These are phyloP conservation scores for Nakaseomyces delphensis DNA, from an alignment of 1,139 yeast genomes.

Conservation along the genomic window DNA sequence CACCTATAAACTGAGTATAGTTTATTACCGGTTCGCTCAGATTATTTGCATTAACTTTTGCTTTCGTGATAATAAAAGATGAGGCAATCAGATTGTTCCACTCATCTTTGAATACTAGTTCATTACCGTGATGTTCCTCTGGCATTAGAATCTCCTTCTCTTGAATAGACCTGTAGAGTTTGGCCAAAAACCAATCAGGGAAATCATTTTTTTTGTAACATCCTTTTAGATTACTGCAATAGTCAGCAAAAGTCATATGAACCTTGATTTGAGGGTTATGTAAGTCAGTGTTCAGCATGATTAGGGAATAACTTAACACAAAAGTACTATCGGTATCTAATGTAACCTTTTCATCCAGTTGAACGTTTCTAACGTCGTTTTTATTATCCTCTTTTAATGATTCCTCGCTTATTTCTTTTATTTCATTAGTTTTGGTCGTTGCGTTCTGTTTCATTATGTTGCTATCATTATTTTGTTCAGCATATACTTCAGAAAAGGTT, in stretches of 20 bases:
- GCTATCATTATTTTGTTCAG: slow-evolving; percentile 38
- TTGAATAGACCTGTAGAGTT: slow-evolving; percentile 67
- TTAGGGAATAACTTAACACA: slow-evolving; percentile 60
- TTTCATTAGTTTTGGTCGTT: neutral
- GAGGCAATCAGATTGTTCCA: slow-evolving; percentile 75
- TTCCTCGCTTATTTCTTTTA: neutral
- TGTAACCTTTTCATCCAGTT: slow-evolving; percentile 35
- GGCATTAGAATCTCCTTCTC: slow-evolving; percentile 92
- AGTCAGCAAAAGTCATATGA: slow-evolving; percentile 80
- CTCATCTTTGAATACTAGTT: slow-evolving; percentile 80
- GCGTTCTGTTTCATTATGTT: neutral
- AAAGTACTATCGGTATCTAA: slow-evolving; percentile 68
- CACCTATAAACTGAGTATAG: slow-evolving; percentile 46
- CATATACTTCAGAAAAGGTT: slow-evolving; percentile 71
- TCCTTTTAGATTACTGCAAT: slow-evolving; percentile 69
- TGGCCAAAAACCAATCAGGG: slow-evolving; percentile 74
- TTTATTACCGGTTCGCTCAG: neutral
- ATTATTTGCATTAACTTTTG: slow-evolving; percentile 13
- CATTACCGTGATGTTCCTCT: slow-evolving; percentile 78
- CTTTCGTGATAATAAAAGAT: slow-evolving; percentile 31
- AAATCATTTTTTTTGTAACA: slow-evolving; percentile 64
- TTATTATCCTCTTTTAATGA: neutral
- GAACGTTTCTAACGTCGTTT: slow-evolving; percentile 8
- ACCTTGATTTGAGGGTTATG: slow-evolving; percentile 69
- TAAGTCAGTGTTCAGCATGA: slow-evolving; percentile 65